Evolutionary conservation across 2,329 filamentous ascomycete species (phyloP).

Genomic region (Talaromyces pinophilus): DNA sequence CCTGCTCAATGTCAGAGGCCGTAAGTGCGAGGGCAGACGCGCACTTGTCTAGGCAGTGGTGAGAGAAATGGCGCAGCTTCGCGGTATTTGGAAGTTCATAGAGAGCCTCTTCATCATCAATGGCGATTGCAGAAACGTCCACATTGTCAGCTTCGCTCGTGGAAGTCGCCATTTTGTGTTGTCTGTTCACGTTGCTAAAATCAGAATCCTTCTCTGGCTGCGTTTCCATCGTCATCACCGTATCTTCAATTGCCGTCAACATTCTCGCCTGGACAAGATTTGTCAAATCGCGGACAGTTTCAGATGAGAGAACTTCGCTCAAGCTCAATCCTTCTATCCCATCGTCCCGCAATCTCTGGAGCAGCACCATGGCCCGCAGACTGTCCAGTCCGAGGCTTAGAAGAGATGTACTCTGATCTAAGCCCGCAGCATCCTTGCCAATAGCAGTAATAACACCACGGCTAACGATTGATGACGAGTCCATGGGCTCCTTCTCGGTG

Average conservation of each 20-base stretch:
- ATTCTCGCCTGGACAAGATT: constrained; percentile 1
- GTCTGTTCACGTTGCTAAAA: neutral
- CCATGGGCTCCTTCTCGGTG: neutral
- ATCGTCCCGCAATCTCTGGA: constrained; percentile 35
- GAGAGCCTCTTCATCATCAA: constrained; percentile 5
- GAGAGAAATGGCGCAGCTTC: constrained; percentile 8
- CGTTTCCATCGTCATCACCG: neutral
- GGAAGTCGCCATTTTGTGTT: neutral
- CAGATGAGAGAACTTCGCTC: constrained; percentile 34
- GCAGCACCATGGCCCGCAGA: constrained; percentile 37
- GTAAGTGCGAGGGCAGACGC: neutral
- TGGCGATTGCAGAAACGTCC: constrained; percentile 3
- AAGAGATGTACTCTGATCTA: constrained; percentile 27
- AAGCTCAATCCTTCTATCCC: constrained; percentile 31
- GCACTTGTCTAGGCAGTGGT: constrained; percentile 6
- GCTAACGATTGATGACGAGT: neutral
- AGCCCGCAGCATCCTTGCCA: constrained; percentile 14
- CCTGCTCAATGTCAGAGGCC: constrained; percentile 11
- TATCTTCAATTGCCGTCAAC: neutral
- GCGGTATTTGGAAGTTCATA: constrained; percentile 6
- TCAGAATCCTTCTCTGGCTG: neutral
- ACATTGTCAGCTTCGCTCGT: neutral
- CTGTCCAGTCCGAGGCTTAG: constrained; percentile 39
- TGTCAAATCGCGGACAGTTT: constrained; percentile 26
- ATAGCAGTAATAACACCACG: constrained; percentile 3